A percentile compares a stretch with the other conserved stretches of the same genome.
Conservation (phyloP, 2,329 filamentous ascomycete genomes). For the Monilinia vaccinii-corymbosi region DNA sequence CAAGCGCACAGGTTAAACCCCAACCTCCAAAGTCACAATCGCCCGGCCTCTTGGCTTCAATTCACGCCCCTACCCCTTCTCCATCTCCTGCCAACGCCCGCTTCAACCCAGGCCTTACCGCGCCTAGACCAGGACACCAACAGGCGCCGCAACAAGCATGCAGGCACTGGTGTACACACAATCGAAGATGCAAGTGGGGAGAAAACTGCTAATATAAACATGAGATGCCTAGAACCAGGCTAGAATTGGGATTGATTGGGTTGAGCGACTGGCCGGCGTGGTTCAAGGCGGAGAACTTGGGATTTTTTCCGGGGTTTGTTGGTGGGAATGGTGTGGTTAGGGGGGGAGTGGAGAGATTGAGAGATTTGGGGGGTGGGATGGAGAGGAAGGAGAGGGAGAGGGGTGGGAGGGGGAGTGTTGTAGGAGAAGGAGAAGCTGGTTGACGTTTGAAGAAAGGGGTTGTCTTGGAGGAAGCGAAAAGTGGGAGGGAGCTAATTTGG, state of each 20-base stretch:
- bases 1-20: background rate
- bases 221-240: constrained; percentile 37
- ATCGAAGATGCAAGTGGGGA: constrained; percentile 40
- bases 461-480: background rate
- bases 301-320: constrained; percentile 10
- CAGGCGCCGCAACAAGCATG: constrained; percentile 25
- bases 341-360: background rate
- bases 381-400: constrained; percentile 2
- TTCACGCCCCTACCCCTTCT: background rate
- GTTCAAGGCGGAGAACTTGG: constrained; percentile 29
- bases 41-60: background rate
- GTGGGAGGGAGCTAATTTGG: background rate
- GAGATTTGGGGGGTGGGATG: background rate
- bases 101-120: background rate
- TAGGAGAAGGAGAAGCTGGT: constrained; percentile 15
- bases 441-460: constrained; percentile 16
- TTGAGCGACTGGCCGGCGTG: constrained; percentile 36
- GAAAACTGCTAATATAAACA: constrained; percentile 37
- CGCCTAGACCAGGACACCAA: background rate
- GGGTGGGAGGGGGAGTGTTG: constrained; percentile 1
- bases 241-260: constrained; percentile 35
- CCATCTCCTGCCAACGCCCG: background rate
- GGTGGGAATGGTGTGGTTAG: background rate
- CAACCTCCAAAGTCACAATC: background rate
- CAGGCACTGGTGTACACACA: constrained; percentile 38